phyloP scores from a whole-genome alignment of 2,329 filamentous ascomycete species.

The Claviceps purpurea region DNA sequence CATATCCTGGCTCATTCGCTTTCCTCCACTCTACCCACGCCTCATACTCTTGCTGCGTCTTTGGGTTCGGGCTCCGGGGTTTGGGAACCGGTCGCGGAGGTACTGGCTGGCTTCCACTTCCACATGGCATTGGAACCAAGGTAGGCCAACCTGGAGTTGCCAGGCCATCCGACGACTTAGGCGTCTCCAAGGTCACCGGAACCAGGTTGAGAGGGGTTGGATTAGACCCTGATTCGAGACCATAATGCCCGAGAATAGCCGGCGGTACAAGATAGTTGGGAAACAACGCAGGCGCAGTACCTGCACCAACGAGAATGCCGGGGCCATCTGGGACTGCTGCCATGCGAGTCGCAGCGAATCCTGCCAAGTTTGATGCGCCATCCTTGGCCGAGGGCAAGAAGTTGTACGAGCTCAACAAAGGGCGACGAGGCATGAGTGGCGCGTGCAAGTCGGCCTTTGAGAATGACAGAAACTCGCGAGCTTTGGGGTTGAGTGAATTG shows the following conservation, averaged over 20 bases:
- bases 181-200: background rate
- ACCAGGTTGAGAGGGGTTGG: background rate
- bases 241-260: background rate
- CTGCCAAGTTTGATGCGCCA: background rate
- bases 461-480: conserved; percentile 9
- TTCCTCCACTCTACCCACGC: conserved; percentile 36
- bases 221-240: background rate
- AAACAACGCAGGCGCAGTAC: background rate
- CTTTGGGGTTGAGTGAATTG: conserved; percentile 9
- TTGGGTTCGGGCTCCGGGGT: conserved; percentile 26
- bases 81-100: conserved; percentile 20
- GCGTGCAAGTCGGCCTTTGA: background rate
- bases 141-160: background rate
- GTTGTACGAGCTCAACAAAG: background rate
- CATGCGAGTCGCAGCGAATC: background rate
- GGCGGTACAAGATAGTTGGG: background rate
- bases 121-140: background rate
- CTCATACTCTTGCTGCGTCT: conserved; percentile 32
- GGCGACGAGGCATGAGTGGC: background rate
- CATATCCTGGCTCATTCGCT: conserved; percentile 33
- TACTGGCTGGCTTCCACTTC: background rate
- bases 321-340: background rate
- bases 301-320: background rate
- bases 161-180: background rate
- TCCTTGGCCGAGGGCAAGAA: background rate